These are phyloP conservation scores for Pseudocercospora vitis DNA, from an alignment of 2,329 filamentous ascomycete species.

Conservation along the genomic window DNA sequence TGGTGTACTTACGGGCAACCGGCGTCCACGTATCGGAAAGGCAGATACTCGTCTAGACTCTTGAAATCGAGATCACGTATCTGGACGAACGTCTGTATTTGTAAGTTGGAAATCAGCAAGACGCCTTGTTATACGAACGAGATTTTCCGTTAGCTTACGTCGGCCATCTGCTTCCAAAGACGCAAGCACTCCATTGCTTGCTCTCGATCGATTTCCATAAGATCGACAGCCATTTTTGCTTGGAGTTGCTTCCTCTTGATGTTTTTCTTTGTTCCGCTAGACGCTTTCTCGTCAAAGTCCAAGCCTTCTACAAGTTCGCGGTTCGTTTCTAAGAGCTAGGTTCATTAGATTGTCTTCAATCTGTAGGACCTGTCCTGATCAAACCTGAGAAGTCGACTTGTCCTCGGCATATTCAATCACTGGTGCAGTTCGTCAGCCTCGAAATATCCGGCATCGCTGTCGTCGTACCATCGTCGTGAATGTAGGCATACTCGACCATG, in stretches of 20 bases:
- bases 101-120: neutral
- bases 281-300: conserved; percentile 1
- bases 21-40: conserved; percentile 7
- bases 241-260: conserved; percentile 7
- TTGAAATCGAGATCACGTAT: conserved; percentile 5
- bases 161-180: conserved; percentile 6
- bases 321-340: conserved; percentile 2
- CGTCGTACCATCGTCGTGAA: conserved; percentile 9
- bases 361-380: neutral
- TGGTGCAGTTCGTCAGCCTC: neutral
- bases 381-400: conserved; percentile 5
- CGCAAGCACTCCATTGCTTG: neutral
- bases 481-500: conserved; percentile 13
- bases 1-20: conserved; percentile 7
- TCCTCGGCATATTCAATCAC: conserved; percentile 12
- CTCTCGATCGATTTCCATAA: conserved; percentile 4
- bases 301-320: conserved; percentile 6
- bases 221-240: conserved; percentile 7
- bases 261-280: neutral
- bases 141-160: neutral
- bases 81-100: neutral
- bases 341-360: neutral
- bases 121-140: neutral
- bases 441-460: neutral
- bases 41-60: conserved; percentile 7